Evolutionary conservation across 2,329 filamentous ascomycete species (phyloP), one percentile per base, ranked within the genome.

Genomic region (Clonostachys chloroleuca): DNA sequence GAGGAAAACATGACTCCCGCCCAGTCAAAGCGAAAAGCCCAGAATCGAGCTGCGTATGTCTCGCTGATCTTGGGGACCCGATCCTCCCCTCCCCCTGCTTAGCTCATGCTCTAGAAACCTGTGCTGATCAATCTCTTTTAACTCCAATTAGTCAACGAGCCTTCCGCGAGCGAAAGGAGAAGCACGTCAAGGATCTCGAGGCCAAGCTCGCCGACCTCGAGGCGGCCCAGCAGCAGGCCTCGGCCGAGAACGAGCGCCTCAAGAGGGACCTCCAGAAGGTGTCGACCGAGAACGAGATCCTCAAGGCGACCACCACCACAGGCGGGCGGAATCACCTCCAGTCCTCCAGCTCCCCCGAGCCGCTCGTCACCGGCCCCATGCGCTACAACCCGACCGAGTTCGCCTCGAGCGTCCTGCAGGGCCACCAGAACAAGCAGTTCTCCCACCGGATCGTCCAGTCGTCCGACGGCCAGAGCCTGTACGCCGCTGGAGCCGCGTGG

Each of bases 101-200:
- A 33, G 36, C 24, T 17, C 34, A 44, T n/a, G 10, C n/a, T n/a
- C 35, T 9, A 20, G 41, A 36, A 36, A 24, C 34, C 47, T 20
- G 10, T 16, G 35, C 36, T 94, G 43, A 34, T 34, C 42, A 33
- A n/a, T 48, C 20, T 44, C 4, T 3, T n/a, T 48, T 30, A 48
- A 39, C 9, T 7, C 30, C 34, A 30, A 35, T 30, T 52, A 96
- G 92, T 43, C 94, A 97, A 77, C 86, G 92, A 57, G 92, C 94
- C 34, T 97, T 97, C 67, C 89, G 92, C 51, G 92, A 97, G 68
- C 86, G 92, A 56, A 97, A 97, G 67, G 92, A 97, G 65, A 86
- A 85, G 49, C 92, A 95, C 60, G 91, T 97, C 52, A 92, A 92
- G 64, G 91, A 97, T 51, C 84, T 97, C 24, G 92, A 97, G 68